A percentile compares a stretch with the other conserved stretches of the same genome.
Evolutionary conservation across 306 rosid genomes (phyloP).

Genomic region (Ochetophila trinervis): DNA sequence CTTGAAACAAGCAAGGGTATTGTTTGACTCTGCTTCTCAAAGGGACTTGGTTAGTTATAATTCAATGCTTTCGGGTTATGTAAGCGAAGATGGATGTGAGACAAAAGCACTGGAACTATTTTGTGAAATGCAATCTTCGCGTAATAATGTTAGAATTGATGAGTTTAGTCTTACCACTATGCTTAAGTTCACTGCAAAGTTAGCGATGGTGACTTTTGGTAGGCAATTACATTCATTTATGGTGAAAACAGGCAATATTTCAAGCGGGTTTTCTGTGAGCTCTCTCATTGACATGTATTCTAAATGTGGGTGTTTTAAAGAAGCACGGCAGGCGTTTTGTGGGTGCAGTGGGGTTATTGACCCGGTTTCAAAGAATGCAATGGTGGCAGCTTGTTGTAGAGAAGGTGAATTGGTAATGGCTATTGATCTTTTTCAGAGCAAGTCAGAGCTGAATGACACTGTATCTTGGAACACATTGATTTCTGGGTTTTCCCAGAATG

Average conservation of each 20-base stretch:
- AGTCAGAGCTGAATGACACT: slow-evolving; percentile 42
- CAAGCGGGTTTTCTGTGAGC: slow-evolving; percentile 50
- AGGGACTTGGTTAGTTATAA: slow-evolving; percentile 72
- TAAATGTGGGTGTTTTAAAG: slow-evolving; percentile 60
- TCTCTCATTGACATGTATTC: slow-evolving; percentile 77
- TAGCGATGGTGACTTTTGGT: slow-evolving; percentile 41
- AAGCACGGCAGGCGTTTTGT: slow-evolving; percentile 39
- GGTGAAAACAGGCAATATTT: slow-evolving; percentile 63
- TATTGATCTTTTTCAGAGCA: slow-evolving; percentile 43
- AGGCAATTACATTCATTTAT: slow-evolving; percentile 72
- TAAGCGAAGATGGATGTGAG: slow-evolving; percentile 42
- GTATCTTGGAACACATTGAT: slow-evolving; percentile 84
- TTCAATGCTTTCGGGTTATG: slow-evolving; percentile 61
- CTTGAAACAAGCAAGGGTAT: slow-evolving; percentile 45
- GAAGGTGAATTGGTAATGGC: slow-evolving; percentile 65
- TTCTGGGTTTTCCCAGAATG: slow-evolving; percentile 61
- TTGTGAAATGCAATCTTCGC: slow-evolving; percentile 46
- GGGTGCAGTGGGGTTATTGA: slow-evolving; percentile 43
- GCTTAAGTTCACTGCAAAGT: slow-evolving; percentile 62
- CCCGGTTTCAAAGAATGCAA: slow-evolving; percentile 67
- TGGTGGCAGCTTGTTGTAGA: slow-evolving; percentile 79
- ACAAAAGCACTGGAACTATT: slow-evolving; percentile 52
- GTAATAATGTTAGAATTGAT: slow-evolving; percentile 43
- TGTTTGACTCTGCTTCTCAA: slow-evolving; percentile 46
- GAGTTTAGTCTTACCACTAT: slow-evolving; percentile 59